phyloP scores from a whole-genome alignment of 2,329 filamentous ascomycete genomes.

The Exophiala alcalophila region DNA sequence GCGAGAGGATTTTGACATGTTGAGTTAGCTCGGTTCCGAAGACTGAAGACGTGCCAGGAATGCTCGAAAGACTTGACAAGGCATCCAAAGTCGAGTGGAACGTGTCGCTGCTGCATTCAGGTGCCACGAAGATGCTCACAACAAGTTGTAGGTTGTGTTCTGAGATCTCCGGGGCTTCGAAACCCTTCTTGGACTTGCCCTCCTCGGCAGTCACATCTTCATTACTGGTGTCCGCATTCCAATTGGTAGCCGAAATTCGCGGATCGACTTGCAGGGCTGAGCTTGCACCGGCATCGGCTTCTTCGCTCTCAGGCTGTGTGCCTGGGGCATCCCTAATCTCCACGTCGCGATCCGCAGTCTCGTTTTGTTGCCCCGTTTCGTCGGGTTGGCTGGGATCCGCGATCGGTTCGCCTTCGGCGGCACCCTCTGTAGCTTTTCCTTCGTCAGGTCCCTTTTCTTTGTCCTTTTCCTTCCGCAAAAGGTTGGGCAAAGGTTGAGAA shows the following conservation, averaged over 20 bases:
- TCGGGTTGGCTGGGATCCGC: slow-evolving; percentile 37
- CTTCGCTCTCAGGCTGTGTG: slow-evolving; percentile 22
- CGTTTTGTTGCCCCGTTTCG: too few species aligned
- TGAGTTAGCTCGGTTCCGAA: slow-evolving; percentile 91
- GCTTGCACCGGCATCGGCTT: slow-evolving; percentile 2
- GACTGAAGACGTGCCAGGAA: slow-evolving; percentile 81
- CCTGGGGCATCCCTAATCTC: slow-evolving; percentile 28
- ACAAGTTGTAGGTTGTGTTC: slow-evolving; percentile 86
- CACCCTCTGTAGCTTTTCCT: slow-evolving; percentile 29
- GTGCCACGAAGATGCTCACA: slow-evolving; percentile 93
- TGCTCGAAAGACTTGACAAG: slow-evolving; percentile 95
- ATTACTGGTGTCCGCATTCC: slow-evolving; percentile 29
- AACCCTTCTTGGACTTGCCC: slow-evolving; percentile 56
- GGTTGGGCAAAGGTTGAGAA: slow-evolving; percentile 76
- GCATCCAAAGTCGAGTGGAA: slow-evolving; percentile 97
- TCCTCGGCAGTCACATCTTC: slow-evolving; percentile 39
- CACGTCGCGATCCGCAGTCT: slow-evolving; percentile 22
- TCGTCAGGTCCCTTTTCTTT: slow-evolving; percentile 27
- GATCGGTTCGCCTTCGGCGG: slow-evolving; percentile 38
- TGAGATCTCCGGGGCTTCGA: slow-evolving; percentile 81
- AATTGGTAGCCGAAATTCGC: slow-evolving; percentile 31
- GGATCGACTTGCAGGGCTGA: slow-evolving; percentile 30
- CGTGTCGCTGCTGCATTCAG: slow-evolving; percentile 95
- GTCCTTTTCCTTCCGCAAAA: slow-evolving; percentile 74
- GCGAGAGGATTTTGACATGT: slow-evolving; percentile 80